Conservation (phyloP, 2,329 filamentous ascomycete species). For the Fusarium sp. region DNA sequence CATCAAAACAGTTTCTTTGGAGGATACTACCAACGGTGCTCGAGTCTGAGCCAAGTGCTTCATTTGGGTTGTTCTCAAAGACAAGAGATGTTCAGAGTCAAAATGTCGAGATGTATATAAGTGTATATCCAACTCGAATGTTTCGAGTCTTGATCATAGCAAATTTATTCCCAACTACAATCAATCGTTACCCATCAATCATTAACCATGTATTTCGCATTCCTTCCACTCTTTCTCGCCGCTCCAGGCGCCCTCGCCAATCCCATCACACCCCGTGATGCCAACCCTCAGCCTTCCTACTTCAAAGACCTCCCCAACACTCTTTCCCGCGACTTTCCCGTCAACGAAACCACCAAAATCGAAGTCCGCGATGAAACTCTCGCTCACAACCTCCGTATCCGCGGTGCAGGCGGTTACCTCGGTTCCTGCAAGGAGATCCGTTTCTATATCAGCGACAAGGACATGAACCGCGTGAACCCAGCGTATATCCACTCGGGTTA, state of each 20-base stretch:
- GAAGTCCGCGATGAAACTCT: not conserved
- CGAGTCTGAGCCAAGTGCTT: not conserved
- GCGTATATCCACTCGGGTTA: slow-evolving; percentile 5
- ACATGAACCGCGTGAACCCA: slow-evolving; percentile 8
- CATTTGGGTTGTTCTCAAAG: not conserved
- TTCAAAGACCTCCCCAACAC: not conserved
- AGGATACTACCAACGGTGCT: too few relatives aligned
- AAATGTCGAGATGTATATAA: not conserved
- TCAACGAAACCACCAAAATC: not conserved
- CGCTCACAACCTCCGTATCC: not conserved
- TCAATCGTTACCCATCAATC: slow-evolving; percentile 2
- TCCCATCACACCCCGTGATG: not conserved
- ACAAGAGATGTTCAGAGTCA: not conserved
- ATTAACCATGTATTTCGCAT: not conserved
- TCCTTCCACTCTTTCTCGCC: slow-evolving; percentile 4
- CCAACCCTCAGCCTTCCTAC: not conserved
- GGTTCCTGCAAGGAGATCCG: slow-evolving; percentile 26
- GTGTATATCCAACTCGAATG: slow-evolving; percentile 3
- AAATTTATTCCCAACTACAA: not conserved
- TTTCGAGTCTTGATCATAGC: too few relatives aligned
- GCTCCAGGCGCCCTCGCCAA: not conserved
- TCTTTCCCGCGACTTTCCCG: not conserved
- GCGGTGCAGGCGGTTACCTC: slow-evolving; percentile 22
- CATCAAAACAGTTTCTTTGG: not conserved
- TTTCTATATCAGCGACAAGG: slow-evolving; percentile 29